Evolutionary conservation across 257 asterid genomes (phyloP), one percentile per base, ranked within the genome.

Genomic region (Rauvolfia tetraphylla): DNA sequence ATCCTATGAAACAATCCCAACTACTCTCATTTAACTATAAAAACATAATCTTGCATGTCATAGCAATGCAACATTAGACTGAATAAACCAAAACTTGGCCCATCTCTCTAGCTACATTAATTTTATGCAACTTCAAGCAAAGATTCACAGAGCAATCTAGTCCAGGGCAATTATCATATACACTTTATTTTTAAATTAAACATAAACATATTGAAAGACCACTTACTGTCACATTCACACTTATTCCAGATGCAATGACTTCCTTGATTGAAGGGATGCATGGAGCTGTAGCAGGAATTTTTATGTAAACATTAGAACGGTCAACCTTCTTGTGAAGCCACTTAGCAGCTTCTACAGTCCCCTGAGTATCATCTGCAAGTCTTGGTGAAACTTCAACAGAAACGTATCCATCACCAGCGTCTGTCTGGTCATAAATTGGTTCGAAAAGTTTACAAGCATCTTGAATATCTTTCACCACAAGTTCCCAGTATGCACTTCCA

Each of bases 371-470:
- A 72, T 95, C 97, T 67, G 99, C 99, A 67, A 93, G 99, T 80
- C 82, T 76, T 23, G 99, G 99, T 79, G 99, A 93, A 76, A 95
- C 99, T 86, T 95, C 99, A 41, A 95, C 99, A n/a, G 99, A 95
- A 71, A 95, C 99, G 56, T 95, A 95, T 76, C 99, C 99, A 84
- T 95, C 99, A 22, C 79, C 98, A 13, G 89, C 99, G 80, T 93
- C 92, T 25, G 99, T 90, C 80, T 91, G 83, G 76, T 95, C 90
- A 77, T 93, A 95, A 77, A 95, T 91, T 59, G 90, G 72, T 89
- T 95, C 98, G 78, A 95, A 95, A 77, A 93, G 97, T 83, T 85
- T 91, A 92, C 98, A 90, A n/a, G 99, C 98, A 81, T 95, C 99
- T 90, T 95, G 99, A 68, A 95, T 95, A 82, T 95, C 99, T 87